Conservation (phyloP, 1,284 basidiomycete genomes). For the Golubevia pallescens region DNA sequence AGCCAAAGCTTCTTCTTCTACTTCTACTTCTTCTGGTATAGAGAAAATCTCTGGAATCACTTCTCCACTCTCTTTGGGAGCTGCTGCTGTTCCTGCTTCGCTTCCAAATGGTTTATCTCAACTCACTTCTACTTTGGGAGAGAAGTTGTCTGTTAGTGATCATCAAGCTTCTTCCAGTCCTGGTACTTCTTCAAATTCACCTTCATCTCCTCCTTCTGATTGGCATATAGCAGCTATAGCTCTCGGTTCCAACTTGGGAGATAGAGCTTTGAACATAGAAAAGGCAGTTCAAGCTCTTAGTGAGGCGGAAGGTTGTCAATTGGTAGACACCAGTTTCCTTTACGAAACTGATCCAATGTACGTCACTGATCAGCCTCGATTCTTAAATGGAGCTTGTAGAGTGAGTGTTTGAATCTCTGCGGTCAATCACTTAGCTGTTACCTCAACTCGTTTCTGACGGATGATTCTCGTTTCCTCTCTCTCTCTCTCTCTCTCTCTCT, state of each 20-base stretch:
- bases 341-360: constrained; percentile 98
- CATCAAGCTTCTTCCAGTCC: too few relatives aligned
- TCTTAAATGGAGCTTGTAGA: constrained; percentile 88
- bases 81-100: not conserved
- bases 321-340: constrained; percentile 82
- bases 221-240: constrained; percentile 72
- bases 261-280: constrained; percentile 83
- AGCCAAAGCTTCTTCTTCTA: not conserved
- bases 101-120: too few relatives aligned
- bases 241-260: constrained; percentile 88
- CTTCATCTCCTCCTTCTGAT: not conserved
- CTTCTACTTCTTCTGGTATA: constrained; percentile 2
- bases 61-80: not conserved
- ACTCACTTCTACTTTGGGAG: too few relatives aligned
- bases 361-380: constrained; percentile 83
- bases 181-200: not conserved
- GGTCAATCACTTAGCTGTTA: not conserved
- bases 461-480: too few relatives aligned
- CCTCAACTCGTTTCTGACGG: too few relatives aligned
- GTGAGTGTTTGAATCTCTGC: constrained; percentile 68
- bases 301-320: constrained; percentile 57
- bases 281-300: constrained; percentile 71
- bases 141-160: too few relatives aligned
- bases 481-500: too few relatives aligned
- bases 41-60: constrained; percentile 5